These are phyloP conservation scores for Dichotomocladium elegans DNA, from an alignment of 371 early-diverging fungal species.

Conservation along the genomic window DNA sequence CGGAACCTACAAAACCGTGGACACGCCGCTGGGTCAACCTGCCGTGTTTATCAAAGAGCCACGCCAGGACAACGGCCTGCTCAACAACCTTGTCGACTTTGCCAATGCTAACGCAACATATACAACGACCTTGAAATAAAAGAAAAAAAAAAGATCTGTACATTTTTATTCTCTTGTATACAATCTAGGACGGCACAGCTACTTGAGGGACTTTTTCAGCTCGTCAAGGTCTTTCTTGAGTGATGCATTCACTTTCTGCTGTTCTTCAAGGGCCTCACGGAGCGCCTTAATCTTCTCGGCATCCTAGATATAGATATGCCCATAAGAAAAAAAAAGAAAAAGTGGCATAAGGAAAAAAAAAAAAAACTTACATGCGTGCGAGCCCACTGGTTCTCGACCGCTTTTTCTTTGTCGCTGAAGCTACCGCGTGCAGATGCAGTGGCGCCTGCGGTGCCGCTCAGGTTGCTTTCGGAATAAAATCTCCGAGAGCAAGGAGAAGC, in stretches of 20 bases:
- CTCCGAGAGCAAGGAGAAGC: no score
- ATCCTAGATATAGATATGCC: constrained; percentile 23
- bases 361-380: constrained; percentile 31
- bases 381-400: constrained; percentile 46
- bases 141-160: background rate
- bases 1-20: constrained; percentile 30
- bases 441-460: constrained; percentile 27
- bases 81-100: constrained; percentile 31
- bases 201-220: constrained; percentile 3
- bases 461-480: no score
- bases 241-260: constrained; percentile 24
- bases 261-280: constrained; percentile 27
- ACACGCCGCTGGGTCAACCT: constrained; percentile 43
- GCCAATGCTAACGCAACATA: constrained; percentile 12
- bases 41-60: constrained; percentile 46
- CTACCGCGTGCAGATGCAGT: constrained; percentile 28
- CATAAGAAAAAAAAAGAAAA: no score
- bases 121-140: background rate
- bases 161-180: background rate
- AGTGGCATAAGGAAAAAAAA: no score
- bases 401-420: constrained; percentile 46
- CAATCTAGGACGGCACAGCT: background rate
- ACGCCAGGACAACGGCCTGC: constrained; percentile 30
- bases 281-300: constrained; percentile 40
- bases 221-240: constrained; percentile 27